Conservation (phyloP, 2,329 filamentous ascomycete genomes). For the Pestalotiopsis sp. region DNA sequence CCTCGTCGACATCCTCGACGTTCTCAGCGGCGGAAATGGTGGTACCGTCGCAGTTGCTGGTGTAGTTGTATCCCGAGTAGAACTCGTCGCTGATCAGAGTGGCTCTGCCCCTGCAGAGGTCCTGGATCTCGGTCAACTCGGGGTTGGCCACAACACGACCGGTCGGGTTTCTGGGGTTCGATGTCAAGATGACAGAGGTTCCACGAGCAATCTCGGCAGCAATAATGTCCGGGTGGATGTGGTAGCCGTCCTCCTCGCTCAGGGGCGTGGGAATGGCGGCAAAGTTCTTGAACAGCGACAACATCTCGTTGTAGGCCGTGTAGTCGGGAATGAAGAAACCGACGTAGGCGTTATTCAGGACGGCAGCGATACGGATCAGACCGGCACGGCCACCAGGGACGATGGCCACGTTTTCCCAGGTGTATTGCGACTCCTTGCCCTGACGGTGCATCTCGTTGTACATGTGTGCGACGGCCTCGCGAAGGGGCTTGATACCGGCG, state of each 20-base stretch:
- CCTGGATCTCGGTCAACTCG: slow-evolving; percentile 87
- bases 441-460: slow-evolving; percentile 93
- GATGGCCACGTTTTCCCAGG: slow-evolving; percentile 97
- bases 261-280: slow-evolving; percentile 86
- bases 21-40: slow-evolving; percentile 91
- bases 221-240: slow-evolving; percentile 92
- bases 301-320: slow-evolving; percentile 97
- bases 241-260: slow-evolving; percentile 83
- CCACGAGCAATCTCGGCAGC: slow-evolving; percentile 87
- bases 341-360: slow-evolving; percentile 88
- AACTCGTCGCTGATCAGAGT: slow-evolving; percentile 97
- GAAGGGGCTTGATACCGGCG: slow-evolving; percentile 87
- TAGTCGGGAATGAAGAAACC: slow-evolving; percentile 96
- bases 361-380: slow-evolving; percentile 91
- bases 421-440: slow-evolving; percentile 87
- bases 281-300: slow-evolving; percentile 93
- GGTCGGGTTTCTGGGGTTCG: slow-evolving; percentile 93
- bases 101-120: slow-evolving; percentile 86
- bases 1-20: slow-evolving; percentile 84
- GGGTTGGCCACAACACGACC: slow-evolving; percentile 84
- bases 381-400: slow-evolving; percentile 92
- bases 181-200: slow-evolving; percentile 87
- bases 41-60: slow-evolving; percentile 83
- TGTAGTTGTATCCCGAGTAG: slow-evolving; percentile 97
- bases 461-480: slow-evolving; percentile 85